Conservation (phyloP, 1,139 yeast genomes). For the Diutina scorzettiae region DNA sequence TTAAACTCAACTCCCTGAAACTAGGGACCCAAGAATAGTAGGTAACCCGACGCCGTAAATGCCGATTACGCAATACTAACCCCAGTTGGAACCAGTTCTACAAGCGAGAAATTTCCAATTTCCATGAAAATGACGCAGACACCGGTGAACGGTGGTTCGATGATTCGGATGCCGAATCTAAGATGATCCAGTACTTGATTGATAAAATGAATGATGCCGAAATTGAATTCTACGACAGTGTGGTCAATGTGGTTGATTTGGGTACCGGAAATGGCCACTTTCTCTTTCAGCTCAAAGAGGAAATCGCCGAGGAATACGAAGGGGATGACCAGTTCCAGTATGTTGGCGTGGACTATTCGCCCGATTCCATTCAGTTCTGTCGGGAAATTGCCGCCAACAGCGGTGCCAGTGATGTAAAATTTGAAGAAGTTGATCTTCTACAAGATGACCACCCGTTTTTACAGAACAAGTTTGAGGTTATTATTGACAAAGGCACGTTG, state of each 20-base stretch:
- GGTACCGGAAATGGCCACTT: constrained; percentile 97
- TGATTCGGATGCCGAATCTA: constrained; percentile 81
- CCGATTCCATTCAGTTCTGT: constrained; percentile 68
- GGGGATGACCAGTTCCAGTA: constrained; percentile 25
- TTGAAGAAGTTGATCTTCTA: constrained; percentile 37
- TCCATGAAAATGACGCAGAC: constrained; percentile 60
- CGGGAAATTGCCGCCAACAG: constrained; percentile 37
- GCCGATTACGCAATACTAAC: background rate
- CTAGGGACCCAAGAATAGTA: constrained; percentile 71
- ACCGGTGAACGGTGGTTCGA: constrained; percentile 96
- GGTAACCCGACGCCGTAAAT: constrained; percentile 14
- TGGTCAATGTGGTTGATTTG: constrained; percentile 44
- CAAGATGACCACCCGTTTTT: background rate
- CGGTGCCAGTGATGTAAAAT: constrained; percentile 18
- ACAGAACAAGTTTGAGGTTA: constrained; percentile 46
- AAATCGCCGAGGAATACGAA: constrained; percentile 29
- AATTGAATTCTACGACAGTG: constrained; percentile 12
- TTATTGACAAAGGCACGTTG: constrained; percentile 87
- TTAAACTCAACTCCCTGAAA: constrained; percentile 54
- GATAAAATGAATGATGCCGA: constrained; percentile 22
- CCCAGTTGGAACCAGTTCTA: constrained; percentile 80
- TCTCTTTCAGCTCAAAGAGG: constrained; percentile 46
- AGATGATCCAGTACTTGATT: constrained; percentile 56
- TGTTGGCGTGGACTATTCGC: constrained; percentile 77
- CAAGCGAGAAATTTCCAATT: constrained; percentile 57